A percentile compares a stretch with the other conserved stretches of the same genome.
phyloP scores from a whole-genome alignment of 768 basidiomycete genomes.

The Daedaleopsis nitida region DNA sequence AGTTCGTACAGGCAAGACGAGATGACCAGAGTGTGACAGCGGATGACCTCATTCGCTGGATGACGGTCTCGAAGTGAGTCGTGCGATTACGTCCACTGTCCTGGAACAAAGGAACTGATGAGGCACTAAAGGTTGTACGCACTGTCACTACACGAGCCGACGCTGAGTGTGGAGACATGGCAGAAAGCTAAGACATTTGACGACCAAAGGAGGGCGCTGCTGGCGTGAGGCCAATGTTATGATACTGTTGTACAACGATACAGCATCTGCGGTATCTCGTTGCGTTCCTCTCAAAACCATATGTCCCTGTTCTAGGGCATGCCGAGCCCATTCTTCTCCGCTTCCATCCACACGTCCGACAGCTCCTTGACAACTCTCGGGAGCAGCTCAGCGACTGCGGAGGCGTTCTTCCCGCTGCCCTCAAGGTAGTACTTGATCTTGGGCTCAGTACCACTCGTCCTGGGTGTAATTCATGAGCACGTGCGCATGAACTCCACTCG shows the following conservation, averaged over 20 bases:
- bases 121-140: constrained; percentile 54
- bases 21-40: constrained; percentile 42
- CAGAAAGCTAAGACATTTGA: constrained; percentile 65
- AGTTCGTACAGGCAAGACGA: constrained; percentile 58
- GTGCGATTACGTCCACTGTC: neutral
- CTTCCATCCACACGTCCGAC: constrained; percentile 69
- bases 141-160: constrained; percentile 56
- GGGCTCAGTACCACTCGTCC: constrained; percentile 90
- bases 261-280: neutral
- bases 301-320: constrained; percentile 10
- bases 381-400: constrained; percentile 52
- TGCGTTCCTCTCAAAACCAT: neutral
- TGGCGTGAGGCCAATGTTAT: neutral
- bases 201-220: constrained; percentile 37
- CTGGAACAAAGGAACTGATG: constrained; percentile 8
- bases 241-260: neutral
- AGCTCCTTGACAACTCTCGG: constrained; percentile 60
- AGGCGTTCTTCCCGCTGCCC: constrained; percentile 60
- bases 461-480: constrained; percentile 27
- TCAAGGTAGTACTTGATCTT: constrained; percentile 95
- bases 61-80: constrained; percentile 69
- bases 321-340: constrained; percentile 50
- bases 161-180: constrained; percentile 64
- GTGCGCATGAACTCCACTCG: neutral
- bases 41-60: constrained; percentile 66